These are phyloP conservation scores for Pythium periplocum DNA, from an alignment of 352 stramenopile species.

Conservation along the genomic window DNA sequence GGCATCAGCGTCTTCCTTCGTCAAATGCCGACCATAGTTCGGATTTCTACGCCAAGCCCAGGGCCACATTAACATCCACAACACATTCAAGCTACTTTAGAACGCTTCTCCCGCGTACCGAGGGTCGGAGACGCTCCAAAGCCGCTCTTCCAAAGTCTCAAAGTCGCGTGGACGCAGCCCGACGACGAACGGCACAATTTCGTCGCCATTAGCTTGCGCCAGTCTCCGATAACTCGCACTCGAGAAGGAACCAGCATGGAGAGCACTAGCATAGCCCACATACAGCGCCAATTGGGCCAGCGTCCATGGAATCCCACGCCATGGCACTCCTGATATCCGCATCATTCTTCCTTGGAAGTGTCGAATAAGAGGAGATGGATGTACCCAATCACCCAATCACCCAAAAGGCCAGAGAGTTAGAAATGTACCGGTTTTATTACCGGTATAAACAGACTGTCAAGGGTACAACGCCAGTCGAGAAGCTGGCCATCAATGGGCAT, in stretches of 20 bases:
- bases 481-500: neutral
- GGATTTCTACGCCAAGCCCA: conserved; percentile 24
- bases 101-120: conserved; percentile 22
- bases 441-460: neutral
- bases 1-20: conserved; percentile 29
- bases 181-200: conserved; percentile 46
- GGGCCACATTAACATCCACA: conserved; percentile 1
- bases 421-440: conserved; percentile 2
- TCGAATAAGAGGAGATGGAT: conserved; percentile 1
- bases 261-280: neutral
- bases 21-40: conserved; percentile 49
- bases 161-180: conserved; percentile 49
- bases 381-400: conserved; percentile 10
- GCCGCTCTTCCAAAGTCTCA: conserved; percentile 32
- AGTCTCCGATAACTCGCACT: conserved; percentile 11
- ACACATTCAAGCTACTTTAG: neutral
- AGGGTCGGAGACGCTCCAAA: conserved; percentile 54
- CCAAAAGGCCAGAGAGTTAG: neutral
- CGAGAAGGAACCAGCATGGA: conserved; percentile 10
- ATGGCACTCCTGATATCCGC: neutral
- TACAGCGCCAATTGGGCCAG: no score
- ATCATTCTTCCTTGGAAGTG: neutral
- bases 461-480: neutral
- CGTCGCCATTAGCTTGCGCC: conserved; percentile 11
- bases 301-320: conserved; percentile 1